These are phyloP conservation scores for Pterula multifida DNA, from an alignment of 1,284 basidiomycete species.

Conservation along the genomic window DNA sequence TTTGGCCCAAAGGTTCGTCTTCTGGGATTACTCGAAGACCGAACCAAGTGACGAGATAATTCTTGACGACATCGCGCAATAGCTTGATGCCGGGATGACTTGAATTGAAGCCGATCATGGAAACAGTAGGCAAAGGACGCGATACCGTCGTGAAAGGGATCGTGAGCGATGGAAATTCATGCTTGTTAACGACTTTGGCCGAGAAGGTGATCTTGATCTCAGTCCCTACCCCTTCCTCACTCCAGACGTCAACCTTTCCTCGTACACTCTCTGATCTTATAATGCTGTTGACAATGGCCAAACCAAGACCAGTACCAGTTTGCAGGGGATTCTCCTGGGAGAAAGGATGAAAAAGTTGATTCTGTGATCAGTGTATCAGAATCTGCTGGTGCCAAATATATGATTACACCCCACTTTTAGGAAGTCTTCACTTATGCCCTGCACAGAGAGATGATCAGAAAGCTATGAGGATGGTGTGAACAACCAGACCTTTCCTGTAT, in stretches of 20 bases:
- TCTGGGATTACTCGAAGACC: slow-evolving; percentile 47
- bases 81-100: slow-evolving; percentile 61
- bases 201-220: slow-evolving; percentile 85
- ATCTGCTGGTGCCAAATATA: slow-evolving; percentile 7
- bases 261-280: slow-evolving; percentile 78
- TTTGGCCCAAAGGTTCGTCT: slow-evolving; percentile 45
- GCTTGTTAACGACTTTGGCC: slow-evolving; percentile 49
- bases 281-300: slow-evolving; percentile 93
- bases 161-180: slow-evolving; percentile 25
- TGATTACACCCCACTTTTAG: slow-evolving; percentile 46
- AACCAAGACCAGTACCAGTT: slow-evolving; percentile 90
- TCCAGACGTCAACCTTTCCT: slow-evolving; percentile 84
- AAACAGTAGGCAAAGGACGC: slow-evolving; percentile 38
- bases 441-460: slow-evolving; percentile 6
- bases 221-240: slow-evolving; percentile 83
- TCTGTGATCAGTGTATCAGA: slow-evolving; percentile 29
- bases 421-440: slow-evolving; percentile 84
- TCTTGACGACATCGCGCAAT: slow-evolving; percentile 47
- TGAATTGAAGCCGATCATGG: slow-evolving; percentile 65
- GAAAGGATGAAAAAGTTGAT: slow-evolving; percentile 95
- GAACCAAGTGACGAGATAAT: slow-evolving; percentile 71
- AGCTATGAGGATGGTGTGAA: not conserved
- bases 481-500: slow-evolving; percentile 71
- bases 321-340: slow-evolving; percentile 89
- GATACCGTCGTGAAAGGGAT: slow-evolving; percentile 31